These are phyloP conservation scores for Fusarium dimerum DNA, from an alignment of 2,329 filamentous ascomycete genomes.

Conservation along the genomic window DNA sequence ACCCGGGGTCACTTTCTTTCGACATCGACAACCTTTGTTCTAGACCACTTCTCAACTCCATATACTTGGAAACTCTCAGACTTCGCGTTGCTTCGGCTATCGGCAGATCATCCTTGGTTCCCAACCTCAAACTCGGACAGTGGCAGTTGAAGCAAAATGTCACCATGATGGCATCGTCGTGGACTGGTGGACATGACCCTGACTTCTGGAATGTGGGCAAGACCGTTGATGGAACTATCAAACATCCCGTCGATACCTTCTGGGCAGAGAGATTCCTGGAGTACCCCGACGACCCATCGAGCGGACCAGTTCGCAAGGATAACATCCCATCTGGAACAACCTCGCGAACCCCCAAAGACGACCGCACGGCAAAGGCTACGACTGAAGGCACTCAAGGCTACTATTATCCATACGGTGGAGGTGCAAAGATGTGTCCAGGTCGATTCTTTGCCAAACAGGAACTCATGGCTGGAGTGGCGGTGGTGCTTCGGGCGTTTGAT, in stretches of 20 bases:
- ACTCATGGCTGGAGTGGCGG: slow-evolving; percentile 31
- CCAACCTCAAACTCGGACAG: slow-evolving; percentile 22
- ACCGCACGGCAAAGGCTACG: neutral
- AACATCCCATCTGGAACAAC: neutral
- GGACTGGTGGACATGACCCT: slow-evolving; percentile 12
- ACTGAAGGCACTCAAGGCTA: slow-evolving; percentile 30
- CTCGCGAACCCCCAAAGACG: slow-evolving; percentile 3
- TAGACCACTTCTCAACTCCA: slow-evolving; percentile 34
- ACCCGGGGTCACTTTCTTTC: slow-evolving; percentile 6
- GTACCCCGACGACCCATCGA: slow-evolving; percentile 17
- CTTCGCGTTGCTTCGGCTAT: slow-evolving; percentile 25
- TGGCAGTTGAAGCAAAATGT: slow-evolving; percentile 19
- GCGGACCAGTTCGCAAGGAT: slow-evolving; percentile 13
- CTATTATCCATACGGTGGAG: slow-evolving; percentile 39
- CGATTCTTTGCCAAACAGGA: slow-evolving; percentile 39
- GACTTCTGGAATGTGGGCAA: slow-evolving; percentile 22
- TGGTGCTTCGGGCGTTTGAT: slow-evolving; percentile 34
- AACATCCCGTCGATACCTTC: slow-evolving; percentile 19
- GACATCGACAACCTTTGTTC: slow-evolving; percentile 22
- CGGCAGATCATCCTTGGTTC: slow-evolving; percentile 15
- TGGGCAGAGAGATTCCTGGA: slow-evolving; percentile 28
- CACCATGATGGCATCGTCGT: slow-evolving; percentile 16
- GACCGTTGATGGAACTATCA: neutral
- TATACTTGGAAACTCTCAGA: slow-evolving; percentile 38
- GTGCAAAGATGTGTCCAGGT: slow-evolving; percentile 36